Percentiles rank a stretch among this genome's conserved stretches.
Conservation (phyloP, 495 filamentous ascomycete genomes). For the Hypoxylon subgilvum region DNA sequence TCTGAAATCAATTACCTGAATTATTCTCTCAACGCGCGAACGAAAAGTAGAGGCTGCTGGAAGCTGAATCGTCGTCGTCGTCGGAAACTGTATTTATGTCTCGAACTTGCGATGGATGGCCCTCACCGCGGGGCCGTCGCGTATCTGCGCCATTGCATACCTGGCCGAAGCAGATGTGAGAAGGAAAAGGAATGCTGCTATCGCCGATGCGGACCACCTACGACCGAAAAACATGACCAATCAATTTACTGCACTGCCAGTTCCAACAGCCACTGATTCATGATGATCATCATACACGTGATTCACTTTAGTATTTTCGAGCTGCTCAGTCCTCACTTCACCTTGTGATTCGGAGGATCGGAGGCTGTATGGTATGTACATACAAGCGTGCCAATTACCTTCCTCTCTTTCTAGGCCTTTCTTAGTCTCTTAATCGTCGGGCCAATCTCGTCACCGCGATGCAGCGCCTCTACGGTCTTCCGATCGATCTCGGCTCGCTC, state of each 20-base stretch:
- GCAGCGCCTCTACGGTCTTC: conserved; percentile 1
- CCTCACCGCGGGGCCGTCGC: background rate
- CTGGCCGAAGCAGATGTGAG: background rate
- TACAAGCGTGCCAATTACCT: too few relatives aligned
- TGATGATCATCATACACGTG: conserved; percentile 38
- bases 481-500: conserved; percentile 1
- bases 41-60: background rate
- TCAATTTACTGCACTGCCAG: background rate
- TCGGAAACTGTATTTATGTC: background rate
- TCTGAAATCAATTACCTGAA: too few relatives aligned
- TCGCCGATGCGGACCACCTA: too few relatives aligned
- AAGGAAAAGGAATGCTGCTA: too few relatives aligned
- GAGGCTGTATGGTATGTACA: too few relatives aligned
- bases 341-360: too few relatives aligned
- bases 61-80: background rate
- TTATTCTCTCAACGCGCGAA: too few relatives aligned
- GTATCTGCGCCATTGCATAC: background rate
- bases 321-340: too few relatives aligned
- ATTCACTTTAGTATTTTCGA: too few relatives aligned
- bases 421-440: conserved; percentile 1
- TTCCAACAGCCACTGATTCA: conserved; percentile 15
- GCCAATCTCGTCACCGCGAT: background rate
- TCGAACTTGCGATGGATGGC: background rate
- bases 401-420: background rate
- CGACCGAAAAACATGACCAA: too few relatives aligned